Evolutionary conservation across 2,329 filamentous ascomycete genomes (phyloP), one percentile per base, ranked within the genome.

Genomic region (Aspergillus persii): DNA sequence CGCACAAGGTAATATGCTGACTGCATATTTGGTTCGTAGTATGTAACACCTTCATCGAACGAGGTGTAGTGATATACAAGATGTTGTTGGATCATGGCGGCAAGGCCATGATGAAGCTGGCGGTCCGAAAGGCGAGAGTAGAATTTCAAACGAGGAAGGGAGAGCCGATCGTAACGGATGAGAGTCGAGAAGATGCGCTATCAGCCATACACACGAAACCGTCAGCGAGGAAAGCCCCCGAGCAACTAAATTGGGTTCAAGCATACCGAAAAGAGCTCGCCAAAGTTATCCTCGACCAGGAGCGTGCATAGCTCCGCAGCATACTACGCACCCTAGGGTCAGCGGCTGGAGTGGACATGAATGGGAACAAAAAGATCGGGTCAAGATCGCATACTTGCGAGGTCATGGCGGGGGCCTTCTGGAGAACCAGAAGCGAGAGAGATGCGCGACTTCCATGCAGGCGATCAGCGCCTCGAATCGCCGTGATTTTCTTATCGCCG

Each of bases 231-330:
- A 12, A 41, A 12, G 36, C 36, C n/a, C 15, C 36, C 36, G 9
- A 12, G 36, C 36, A 15, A 15, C 12, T 6, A 41, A 7, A n/a
- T 7, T 41, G 36, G 49, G n/a, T 27, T 31, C 29, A 61, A 50
- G 80, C 89, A 71, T 89, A 97, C 94, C 74, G 92, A 91, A 63
- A 92, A 92, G 60, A 98, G 86, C 79, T 96, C 91, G 72, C 95
- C 95, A 76, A 95, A 94, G 60, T 91, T 84, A 74, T 97, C 92
- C 73, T 92, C 88, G 64, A 98, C 89, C 63, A 97, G 84, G 74
- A 96, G 87, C 80, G 89, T 86, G 81, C 92, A 96, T 72, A 98
- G 90, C 85, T 97, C 91, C 71, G 89, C 87, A 67, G 90, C 84
- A 74, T 90, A 85, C 80, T 92, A 33, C 61, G 63, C 58, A 63